Percentiles rank a stretch among this genome's conserved stretches.
These are phyloP conservation scores for Paramecium octaurelia DNA, from an alignment of 73 alveolate species.

Conservation along the genomic window DNA sequence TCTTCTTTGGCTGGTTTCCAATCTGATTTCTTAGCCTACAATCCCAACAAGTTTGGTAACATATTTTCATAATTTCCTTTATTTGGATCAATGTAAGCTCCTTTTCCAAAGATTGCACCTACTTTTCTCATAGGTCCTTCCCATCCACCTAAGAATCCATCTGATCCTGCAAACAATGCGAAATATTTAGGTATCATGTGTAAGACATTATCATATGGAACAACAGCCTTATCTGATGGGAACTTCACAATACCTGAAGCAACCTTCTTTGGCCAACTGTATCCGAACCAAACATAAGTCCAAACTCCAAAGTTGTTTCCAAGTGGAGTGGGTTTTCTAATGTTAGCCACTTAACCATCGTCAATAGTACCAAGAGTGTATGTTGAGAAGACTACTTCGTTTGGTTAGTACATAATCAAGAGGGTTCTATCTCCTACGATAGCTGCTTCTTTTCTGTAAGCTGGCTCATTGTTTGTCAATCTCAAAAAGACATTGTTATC, in stretches of 20 bases:
- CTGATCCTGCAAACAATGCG: constrained; percentile 26
- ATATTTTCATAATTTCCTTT: constrained; percentile 24
- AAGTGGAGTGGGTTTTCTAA: constrained; percentile 12
- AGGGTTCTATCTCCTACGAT: constrained; percentile 34
- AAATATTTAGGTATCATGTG: constrained; percentile 42
- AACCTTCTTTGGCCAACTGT: not conserved
- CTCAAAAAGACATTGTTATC: not conserved
- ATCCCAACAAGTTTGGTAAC: not conserved
- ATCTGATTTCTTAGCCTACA: not conserved
- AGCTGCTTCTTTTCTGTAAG: constrained; percentile 39
- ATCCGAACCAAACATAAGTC: constrained; percentile 49
- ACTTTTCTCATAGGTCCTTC: constrained; percentile 13
- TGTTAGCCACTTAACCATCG: not conserved
- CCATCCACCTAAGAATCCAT: constrained; percentile 52
- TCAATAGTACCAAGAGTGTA: constrained; percentile 14
- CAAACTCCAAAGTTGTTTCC: constrained; percentile 47
- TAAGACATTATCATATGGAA: not conserved
- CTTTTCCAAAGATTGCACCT: constrained; percentile 40
- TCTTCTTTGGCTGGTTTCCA: constrained; percentile 38
- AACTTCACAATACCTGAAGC: constrained; percentile 36
- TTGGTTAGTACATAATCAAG: constrained; percentile 8
- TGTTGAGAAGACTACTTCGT: constrained; percentile 9
- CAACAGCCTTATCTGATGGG: not conserved
- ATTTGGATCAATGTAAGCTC: constrained; percentile 30
- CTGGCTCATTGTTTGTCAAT: constrained; percentile 10